Conservation (phyloP, 2,329 filamentous ascomycete genomes). For the Fusarium kyushuense region DNA sequence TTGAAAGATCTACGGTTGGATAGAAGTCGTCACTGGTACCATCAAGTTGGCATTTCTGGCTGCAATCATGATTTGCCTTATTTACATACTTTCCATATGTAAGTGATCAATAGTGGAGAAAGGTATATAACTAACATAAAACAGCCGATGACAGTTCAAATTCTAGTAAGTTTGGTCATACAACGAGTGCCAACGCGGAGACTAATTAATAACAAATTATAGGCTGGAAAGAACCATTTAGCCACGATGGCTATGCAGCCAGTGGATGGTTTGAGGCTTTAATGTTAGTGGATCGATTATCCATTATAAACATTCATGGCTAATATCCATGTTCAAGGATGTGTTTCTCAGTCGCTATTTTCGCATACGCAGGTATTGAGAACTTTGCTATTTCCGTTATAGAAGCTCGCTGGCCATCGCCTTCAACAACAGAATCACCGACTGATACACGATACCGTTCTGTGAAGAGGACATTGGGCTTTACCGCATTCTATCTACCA, state of each 20-base stretch:
- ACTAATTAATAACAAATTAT: too few relatives aligned
- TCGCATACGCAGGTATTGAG: neutral
- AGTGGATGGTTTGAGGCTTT: neutral
- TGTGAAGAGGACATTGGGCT: neutral
- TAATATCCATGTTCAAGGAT: neutral
- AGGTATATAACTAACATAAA: too few relatives aligned
- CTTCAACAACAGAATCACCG: neutral
- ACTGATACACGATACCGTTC: too few relatives aligned
- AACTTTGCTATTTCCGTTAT: neutral
- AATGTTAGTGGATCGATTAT: neutral
- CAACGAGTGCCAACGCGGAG: fast-evolving
- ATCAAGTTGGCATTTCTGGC: neutral
- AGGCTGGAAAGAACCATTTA: too few relatives aligned
- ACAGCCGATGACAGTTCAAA: too few relatives aligned
- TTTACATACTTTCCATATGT: neutral
- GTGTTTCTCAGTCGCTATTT: neutral
- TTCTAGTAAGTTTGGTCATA: too few relatives aligned
- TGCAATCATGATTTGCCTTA: neutral
- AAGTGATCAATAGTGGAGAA: neutral
- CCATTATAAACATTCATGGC: too few relatives aligned
- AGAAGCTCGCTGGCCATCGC: neutral
- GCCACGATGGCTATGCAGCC: neutral
- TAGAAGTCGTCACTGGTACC: neutral
- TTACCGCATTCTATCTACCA: neutral
- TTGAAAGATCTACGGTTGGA: neutral